Percentiles rank a stretch among this genome's conserved stretches.
phyloP scores from a whole-genome alignment of 768 basidiomycete genomes.

The Baorangia bicolor region DNA sequence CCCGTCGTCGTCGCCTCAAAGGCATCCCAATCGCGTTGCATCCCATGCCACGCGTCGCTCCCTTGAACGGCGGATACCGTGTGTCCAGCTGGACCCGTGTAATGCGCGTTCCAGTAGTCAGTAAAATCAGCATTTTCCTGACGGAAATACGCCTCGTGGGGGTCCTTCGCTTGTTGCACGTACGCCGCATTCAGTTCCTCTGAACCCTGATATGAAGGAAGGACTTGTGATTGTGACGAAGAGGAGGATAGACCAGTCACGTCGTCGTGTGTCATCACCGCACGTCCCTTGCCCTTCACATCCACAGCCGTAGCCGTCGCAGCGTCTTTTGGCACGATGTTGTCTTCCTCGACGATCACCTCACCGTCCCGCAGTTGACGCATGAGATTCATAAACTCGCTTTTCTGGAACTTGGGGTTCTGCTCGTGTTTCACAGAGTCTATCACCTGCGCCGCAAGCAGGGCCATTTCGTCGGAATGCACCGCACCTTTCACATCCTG shows the following conservation, averaged over 20 bases:
- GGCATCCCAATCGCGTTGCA: slow-evolving; percentile 79
- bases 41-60: slow-evolving; percentile 52
- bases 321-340: slow-evolving; percentile 60
- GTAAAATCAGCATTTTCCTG: slow-evolving; percentile 69
- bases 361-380: slow-evolving; percentile 76
- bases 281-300: slow-evolving; percentile 69
- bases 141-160: slow-evolving; percentile 66
- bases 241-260: slow-evolving; percentile 1
- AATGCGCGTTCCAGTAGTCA: slow-evolving; percentile 53
- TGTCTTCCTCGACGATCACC: slow-evolving; percentile 73
- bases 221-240: slow-evolving; percentile 7
- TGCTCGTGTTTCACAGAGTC: slow-evolving; percentile 71
- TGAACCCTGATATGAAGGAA: slow-evolving; percentile 21
- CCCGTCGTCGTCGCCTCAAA: slow-evolving; percentile 75
- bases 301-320: slow-evolving; percentile 31
- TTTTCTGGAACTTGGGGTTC: slow-evolving; percentile 84
- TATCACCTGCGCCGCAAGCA: slow-evolving; percentile 75
- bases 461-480: slow-evolving; percentile 65
- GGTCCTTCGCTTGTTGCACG: slow-evolving; percentile 34
- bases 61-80: slow-evolving; percentile 21
- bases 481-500: slow-evolving; percentile 28
- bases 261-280: slow-evolving; percentile 17
- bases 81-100: slow-evolving; percentile 24
- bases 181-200: slow-evolving; percentile 17
- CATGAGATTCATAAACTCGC: slow-evolving; percentile 86